Evolutionary conservation across 345 rosid species (phyloP).

Genomic region (Garcia nutans): DNA sequence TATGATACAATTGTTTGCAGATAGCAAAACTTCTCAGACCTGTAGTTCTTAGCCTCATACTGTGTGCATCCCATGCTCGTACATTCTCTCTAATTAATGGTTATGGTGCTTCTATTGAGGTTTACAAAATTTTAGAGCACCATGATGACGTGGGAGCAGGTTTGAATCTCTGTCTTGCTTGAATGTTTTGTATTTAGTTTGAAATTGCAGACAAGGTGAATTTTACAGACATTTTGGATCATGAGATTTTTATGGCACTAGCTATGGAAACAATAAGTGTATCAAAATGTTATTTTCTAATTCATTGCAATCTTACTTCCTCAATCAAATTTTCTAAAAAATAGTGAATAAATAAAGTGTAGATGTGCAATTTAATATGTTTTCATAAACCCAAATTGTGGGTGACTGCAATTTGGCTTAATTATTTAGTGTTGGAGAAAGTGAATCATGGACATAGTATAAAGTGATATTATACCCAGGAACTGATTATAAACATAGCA

Average conservation of each 20-base stretch:
- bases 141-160: conserved; percentile 77
- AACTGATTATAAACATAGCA: background rate
- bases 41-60: conserved; percentile 64
- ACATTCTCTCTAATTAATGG: conserved; percentile 87
- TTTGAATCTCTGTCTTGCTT: conserved; percentile 23
- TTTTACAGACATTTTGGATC: background rate
- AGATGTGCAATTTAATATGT: background rate
- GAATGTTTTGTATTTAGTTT: background rate
- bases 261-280: background rate
- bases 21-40: conserved; percentile 71
- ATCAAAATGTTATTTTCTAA: background rate
- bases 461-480: background rate
- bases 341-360: too few species aligned
- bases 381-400: background rate
- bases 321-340: too few species aligned
- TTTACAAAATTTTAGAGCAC: conserved; percentile 88
- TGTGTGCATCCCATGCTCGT: conserved; percentile 83
- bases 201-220: background rate
- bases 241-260: background rate
- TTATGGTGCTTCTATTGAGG: conserved; percentile 75
- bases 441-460: background rate
- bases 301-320: background rate
- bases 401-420: background rate
- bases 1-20: conserved; percentile 43
- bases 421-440: conserved; percentile 9